A percentile compares a stretch with the other conserved stretches of the same genome.
phyloP scores from a whole-genome alignment of 2,329 filamentous ascomycete genomes.

The Nigrospora osmanthi region DNA sequence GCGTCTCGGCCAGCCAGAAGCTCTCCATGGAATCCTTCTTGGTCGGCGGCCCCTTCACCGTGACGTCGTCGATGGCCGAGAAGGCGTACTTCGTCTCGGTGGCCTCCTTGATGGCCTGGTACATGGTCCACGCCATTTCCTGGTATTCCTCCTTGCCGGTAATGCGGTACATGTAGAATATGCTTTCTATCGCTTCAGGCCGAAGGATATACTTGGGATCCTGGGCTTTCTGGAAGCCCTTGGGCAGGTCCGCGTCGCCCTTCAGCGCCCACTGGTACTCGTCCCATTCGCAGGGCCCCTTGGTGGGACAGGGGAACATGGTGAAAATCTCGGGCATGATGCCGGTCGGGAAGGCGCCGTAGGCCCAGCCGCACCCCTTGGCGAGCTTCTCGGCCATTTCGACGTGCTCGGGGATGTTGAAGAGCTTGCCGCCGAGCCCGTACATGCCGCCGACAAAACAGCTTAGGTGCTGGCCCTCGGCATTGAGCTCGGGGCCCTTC shows the following conservation, averaged over 20 bases:
- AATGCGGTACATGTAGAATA: conserved; percentile 17
- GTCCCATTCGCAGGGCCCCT: background rate
- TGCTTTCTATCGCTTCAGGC: conserved; percentile 20
- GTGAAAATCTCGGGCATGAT: conserved; percentile 51
- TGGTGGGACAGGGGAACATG: background rate
- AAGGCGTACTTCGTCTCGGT: conserved; percentile 16
- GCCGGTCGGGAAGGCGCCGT: conserved; percentile 43
- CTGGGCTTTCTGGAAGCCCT: conserved; percentile 14
- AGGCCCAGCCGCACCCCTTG: conserved; percentile 51
- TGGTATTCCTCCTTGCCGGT: conserved; percentile 13
- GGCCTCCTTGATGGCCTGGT: conserved; percentile 13
- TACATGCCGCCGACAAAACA: conserved; percentile 44
- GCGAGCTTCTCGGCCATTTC: conserved; percentile 38
- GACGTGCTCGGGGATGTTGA: conserved; percentile 36
- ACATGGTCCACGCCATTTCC: conserved; percentile 17
- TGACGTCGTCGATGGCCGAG: conserved; percentile 16
- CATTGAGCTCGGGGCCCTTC: background rate
- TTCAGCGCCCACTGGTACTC: background rate
- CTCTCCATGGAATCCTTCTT: conserved; percentile 36
- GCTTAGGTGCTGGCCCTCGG: conserved; percentile 28
- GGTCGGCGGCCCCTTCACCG: conserved; percentile 5
- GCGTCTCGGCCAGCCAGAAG: conserved; percentile 66
- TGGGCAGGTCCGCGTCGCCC: conserved; percentile 8
- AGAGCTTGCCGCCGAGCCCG: conserved; percentile 34
- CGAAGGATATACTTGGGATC: conserved; percentile 17